Evolutionary conservation across 2,329 filamentous ascomycete genomes (phyloP), one percentile per base, ranked within the genome.

Genomic region (Fusarium sublunatum): DNA sequence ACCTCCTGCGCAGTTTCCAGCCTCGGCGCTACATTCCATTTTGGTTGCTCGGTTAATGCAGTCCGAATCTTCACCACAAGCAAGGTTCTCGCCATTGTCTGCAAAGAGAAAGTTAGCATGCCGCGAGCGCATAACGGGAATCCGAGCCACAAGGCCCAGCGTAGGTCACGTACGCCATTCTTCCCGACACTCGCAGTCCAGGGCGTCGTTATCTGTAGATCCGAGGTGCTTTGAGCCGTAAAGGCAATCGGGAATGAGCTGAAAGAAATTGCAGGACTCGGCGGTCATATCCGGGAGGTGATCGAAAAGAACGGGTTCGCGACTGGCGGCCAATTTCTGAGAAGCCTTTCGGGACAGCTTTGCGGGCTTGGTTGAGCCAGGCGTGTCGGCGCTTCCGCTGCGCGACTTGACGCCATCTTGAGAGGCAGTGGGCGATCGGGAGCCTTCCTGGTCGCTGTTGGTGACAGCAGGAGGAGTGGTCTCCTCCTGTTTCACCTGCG

Each of bases 11-110:
- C 95, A 99, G 73, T 92, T 91, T 77, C 93, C 76, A 28, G 75
- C 95, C 68, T 93, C 90, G 60, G 87, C 87, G 64, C 84, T 82
- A 75, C 95, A 99, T 79, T 99, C 95, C 87, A 98, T 97, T 77
- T 97, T 98, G 56, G 94, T 98, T 55, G 92, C 91, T 72, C 95
- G 91, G 77, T 99, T 99, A 82, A 99, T 99, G 78, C 95, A 99
- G 77, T 98, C 94, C 13, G 93, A 96, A 77, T 97, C 92, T 71
- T 97, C 93, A 66, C 92, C 94, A 76, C 95, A 99, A 45, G 95
- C 93, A 78, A 89, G 78, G 76, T 99, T 99, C 64, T 79, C 76
- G 62, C 85, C 84, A 74, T 87, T 79, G 32, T 78, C 87, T 90
- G 72, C 19, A 66, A 63, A 50, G 56, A 45, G 25, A 25, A 63